Base-by-base conservation (phyloP, 345 rosid species). In the Eucalyptus tenuipes region DNA sequence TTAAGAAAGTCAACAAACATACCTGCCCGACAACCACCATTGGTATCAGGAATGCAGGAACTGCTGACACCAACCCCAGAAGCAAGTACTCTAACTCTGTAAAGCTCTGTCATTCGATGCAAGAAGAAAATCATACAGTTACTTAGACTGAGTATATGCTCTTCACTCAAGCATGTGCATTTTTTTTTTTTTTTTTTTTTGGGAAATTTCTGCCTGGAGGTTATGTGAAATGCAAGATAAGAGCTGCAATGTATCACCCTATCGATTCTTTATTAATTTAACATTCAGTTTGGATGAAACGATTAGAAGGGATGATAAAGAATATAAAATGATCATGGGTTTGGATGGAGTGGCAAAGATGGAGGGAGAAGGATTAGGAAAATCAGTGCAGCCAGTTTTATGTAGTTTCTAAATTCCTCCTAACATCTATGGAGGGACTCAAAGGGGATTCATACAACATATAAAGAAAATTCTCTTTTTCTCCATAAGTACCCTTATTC, bases 41-140 rank as follows among this genome's bases (percentile, higher is more conserved):
- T 0, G 99, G 99, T 84, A 96, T 91, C 87, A 96, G 27, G 90
- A 96, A 93, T 82, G 99, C 93, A 55, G 99, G 99, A 89, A 95
- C 93, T 25, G 98, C 98, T 6, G 99, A 95, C 86, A 97, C 91
- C 94, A 96, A 90, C 71, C 93, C 95, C 84, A 95, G 91, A 61
- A 97, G 96, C 92, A 97, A 89, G 92, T 97, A 97, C 88, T 97
- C 99, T 96, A 97, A 88, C 88, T 96, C 99, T 4, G 99, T 93
- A 87, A 97, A 97, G 45, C 90, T 95, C 99, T 97, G 96, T 71
- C 52, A 87, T n/a, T n/a, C 11, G 64, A 86, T 79, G 29, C 49
- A 53, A 64, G 64, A 29, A 57, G 33, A 61, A 49, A 14, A 55
- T 31, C 53, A 64, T 18, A 25, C 33, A 8, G 55, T 40, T 48